Percentiles rank a stretch among this genome's conserved stretches.
Evolutionary conservation across 1,139 yeast species (phyloP).

Genomic region (Suhomyces panamericanus): DNA sequence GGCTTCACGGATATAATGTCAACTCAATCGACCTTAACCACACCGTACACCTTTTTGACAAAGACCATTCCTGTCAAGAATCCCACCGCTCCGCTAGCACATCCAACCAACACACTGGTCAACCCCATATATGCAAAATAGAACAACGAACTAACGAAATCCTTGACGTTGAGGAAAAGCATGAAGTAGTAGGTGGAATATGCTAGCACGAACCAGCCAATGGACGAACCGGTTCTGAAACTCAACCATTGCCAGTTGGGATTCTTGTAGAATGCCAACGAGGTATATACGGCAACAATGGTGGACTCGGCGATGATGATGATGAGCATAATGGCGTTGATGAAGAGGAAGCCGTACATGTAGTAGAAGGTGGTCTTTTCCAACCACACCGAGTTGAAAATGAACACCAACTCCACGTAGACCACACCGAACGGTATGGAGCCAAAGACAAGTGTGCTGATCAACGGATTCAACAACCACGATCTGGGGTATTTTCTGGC

Average conservation of each 20-base stretch:
- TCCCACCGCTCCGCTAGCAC: conserved; percentile 77
- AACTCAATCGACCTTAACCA: conserved; percentile 51
- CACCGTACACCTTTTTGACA: conserved; percentile 57
- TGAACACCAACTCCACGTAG: conserved; percentile 72
- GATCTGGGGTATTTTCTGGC: conserved; percentile 11
- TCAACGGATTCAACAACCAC: conserved; percentile 26
- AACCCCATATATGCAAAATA: conserved; percentile 73
- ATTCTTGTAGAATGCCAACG: conserved; percentile 58
- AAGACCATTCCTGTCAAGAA: conserved; percentile 63
- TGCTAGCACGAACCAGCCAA: conserved; percentile 65
- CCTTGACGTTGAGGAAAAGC: conserved; percentile 55
- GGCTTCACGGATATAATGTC: too few relatives aligned
- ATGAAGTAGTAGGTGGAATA: conserved; percentile 71
- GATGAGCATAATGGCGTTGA: conserved; percentile 59
- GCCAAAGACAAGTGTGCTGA: conserved; percentile 51
- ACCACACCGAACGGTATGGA: conserved; percentile 77
- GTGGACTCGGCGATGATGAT: conserved; percentile 72
- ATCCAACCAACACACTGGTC: conserved; percentile 61
- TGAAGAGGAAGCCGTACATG: conserved; percentile 74
- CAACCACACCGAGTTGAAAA: conserved; percentile 77
- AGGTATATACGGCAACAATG: conserved; percentile 67
- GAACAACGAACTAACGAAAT: conserved; percentile 66
- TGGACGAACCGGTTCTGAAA: conserved; percentile 70
- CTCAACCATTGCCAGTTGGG: conserved; percentile 86
- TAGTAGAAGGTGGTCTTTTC: conserved; percentile 78